phyloP scores from a whole-genome alignment of 371 early-diverging fungal genomes.

The Globomyces sp. region DNA sequence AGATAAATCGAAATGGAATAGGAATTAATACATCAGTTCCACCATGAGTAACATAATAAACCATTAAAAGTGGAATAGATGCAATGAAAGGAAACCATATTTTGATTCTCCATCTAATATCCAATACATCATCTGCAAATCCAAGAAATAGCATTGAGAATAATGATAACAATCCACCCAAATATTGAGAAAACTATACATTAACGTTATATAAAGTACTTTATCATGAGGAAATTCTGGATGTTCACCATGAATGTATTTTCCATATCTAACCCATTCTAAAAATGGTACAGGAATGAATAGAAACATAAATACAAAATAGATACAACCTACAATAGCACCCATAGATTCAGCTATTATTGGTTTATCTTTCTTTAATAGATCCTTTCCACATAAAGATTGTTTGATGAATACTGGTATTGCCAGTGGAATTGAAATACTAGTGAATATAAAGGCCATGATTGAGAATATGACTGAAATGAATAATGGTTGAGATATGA shows the following conservation, averaged over 20 bases:
- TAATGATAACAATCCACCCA: constrained; percentile 84
- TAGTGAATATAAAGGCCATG: background rate
- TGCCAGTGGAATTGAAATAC: background rate
- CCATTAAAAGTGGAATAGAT: constrained; percentile 88
- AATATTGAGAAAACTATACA: constrained; percentile 73
- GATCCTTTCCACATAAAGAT: constrained; percentile 77
- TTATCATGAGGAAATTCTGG: constrained; percentile 66
- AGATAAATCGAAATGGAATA: constrained; percentile 65
- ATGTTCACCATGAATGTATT: constrained; percentile 48
- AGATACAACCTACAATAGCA: constrained; percentile 66
- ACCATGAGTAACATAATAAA: constrained; percentile 88
- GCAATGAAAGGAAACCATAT: constrained; percentile 92
- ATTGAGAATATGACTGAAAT: background rate
- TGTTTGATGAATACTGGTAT: constrained; percentile 58
- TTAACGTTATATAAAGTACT: constrained; percentile 40
- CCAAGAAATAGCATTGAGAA: constrained; percentile 95
- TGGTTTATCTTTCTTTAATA: constrained; percentile 70
- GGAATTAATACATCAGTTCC: constrained; percentile 88
- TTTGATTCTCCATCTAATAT: constrained; percentile 95
- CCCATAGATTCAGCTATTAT: constrained; percentile 84
- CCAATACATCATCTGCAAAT: constrained; percentile 96
- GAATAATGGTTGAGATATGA: too few relatives aligned
- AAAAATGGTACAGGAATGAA: constrained; percentile 93
- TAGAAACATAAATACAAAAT: constrained; percentile 81
- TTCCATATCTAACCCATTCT: constrained; percentile 51